Base-by-base conservation (phyloP, 495 filamentous ascomycete genomes). In the Daldinia grandis region DNA sequence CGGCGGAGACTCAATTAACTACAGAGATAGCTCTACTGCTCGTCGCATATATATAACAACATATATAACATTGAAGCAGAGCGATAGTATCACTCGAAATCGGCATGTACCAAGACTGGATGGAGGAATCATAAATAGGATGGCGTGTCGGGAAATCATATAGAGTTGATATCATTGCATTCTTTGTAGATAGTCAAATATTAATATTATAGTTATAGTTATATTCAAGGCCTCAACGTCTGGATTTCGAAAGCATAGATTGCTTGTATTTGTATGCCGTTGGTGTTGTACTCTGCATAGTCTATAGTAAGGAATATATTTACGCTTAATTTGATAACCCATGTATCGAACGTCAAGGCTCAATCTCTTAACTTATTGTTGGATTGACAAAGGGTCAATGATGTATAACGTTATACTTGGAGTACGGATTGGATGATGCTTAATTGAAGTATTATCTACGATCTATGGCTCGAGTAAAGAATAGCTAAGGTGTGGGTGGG, bases 11-110 rank as follows among this genome's bases (percentile, higher is more conserved):
- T 21, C 42, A 3, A 47, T 17, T 9, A 42, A 9, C 35, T 15
- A 40, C 54, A 38, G 54, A 25, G 19, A 37, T 10, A 40, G 17
- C 17, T 21, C n/a, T 44, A 19, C 25, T 15, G 21, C 10, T 27
- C 17, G 25, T 12, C 17, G 17, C 21, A 25, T 51, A 51, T 51
- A 51, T 24, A 27, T 27, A 51, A 50, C 19, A 42, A n/a, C 17
- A 42, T 10, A 21, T 47, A 47, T 47, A 47, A 47, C 42, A 47
- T 21, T 19, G 8, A 47, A 47, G 21, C 17, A 21, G 42, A 47
- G n/a, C 49, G 49, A 53, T 53, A 28, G 14, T 30, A 53, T 30
- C 50, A 53, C 50, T 47, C 42, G 8, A 47, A 47, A 24, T 47
- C 42, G 42, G 17, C 42, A 53, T 27, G 15, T 28, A 30, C 14